Conservation (phyloP, 164 flowering plant species). For the Chimonanthus praecox region DNA sequence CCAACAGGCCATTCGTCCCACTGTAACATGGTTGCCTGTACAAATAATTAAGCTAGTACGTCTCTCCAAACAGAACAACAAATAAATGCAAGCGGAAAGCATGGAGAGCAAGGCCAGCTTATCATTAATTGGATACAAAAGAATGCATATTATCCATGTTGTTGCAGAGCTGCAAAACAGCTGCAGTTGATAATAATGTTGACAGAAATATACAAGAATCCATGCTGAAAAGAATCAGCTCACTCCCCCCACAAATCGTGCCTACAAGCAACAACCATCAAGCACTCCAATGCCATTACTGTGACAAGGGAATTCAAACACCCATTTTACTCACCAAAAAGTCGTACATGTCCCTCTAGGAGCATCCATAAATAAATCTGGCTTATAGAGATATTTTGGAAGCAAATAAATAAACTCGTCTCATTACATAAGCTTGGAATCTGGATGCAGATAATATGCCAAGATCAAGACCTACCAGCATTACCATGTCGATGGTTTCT, state of each 20-base stretch:
- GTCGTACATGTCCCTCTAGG: background rate
- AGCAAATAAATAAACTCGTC: too few relatives aligned
- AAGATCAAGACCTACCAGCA: conserved; percentile 57
- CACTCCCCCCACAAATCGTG: background rate
- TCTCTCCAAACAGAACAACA: background rate
- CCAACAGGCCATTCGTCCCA: too few relatives aligned
- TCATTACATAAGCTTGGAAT: background rate
- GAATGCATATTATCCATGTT: background rate
- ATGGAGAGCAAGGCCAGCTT: background rate
- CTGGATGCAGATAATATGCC: background rate
- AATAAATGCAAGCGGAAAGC: background rate
- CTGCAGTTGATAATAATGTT: background rate
- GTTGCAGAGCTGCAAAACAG: background rate
- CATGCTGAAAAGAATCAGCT: background rate
- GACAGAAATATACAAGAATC: background rate
- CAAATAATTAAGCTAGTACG: background rate
- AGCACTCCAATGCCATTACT: background rate
- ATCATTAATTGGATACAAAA: background rate
- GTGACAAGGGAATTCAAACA: background rate
- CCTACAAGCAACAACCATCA: background rate
- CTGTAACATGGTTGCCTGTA: too few relatives aligned
- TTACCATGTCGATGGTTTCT: conserved; percentile 73
- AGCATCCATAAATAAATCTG: background rate
- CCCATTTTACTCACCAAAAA: background rate
- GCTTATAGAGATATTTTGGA: background rate